Percentiles rank a stretch among this genome's conserved stretches.
phyloP scores from a whole-genome alignment of 805 yeast genomes.

The Hanseniaspora taiwanica region DNA sequence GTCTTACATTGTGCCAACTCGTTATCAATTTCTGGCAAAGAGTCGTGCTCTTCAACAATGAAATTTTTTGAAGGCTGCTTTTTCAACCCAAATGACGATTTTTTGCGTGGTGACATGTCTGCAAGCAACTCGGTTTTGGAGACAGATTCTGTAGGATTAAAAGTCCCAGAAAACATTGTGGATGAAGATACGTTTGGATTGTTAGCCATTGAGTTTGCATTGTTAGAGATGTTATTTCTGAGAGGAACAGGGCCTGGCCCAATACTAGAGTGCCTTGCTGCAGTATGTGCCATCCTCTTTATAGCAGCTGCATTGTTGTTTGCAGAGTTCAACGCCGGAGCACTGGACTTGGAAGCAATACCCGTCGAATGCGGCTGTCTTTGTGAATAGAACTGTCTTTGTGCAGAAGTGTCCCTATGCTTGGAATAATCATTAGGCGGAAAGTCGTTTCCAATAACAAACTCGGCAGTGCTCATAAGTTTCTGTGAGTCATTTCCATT shows the following conservation, averaged over 20 bases:
- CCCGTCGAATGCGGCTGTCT: conserved; percentile 7
- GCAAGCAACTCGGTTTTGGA: too few species aligned
- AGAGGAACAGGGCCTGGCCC: conserved; percentile 15
- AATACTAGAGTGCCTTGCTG: conserved; percentile 20
- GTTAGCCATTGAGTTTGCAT: conserved; percentile 3
- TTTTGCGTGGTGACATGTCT: conserved; percentile 1
- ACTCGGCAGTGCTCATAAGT: too few species aligned
- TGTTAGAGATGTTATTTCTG: conserved; percentile 4
- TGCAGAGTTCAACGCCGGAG: conserved; percentile 12
- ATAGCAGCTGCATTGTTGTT: background rate
- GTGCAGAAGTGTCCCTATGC: too few species aligned
- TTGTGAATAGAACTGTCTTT: background rate
- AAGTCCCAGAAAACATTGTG: too few species aligned
- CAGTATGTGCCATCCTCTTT: background rate
- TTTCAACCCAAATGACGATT: background rate
- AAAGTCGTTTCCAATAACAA: too few species aligned
- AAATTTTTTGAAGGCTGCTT: background rate
- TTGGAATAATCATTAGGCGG: too few species aligned
- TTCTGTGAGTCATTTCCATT: too few species aligned
- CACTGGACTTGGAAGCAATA: conserved; percentile 22
- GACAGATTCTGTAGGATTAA: too few species aligned
- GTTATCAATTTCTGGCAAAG: too few species aligned
- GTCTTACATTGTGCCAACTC: too few species aligned
- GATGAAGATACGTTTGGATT: too few species aligned
- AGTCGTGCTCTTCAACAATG: background rate